These are phyloP conservation scores for Phialophora verrucosa DNA, from an alignment of 2,329 filamentous ascomycete species.

Conservation along the genomic window DNA sequence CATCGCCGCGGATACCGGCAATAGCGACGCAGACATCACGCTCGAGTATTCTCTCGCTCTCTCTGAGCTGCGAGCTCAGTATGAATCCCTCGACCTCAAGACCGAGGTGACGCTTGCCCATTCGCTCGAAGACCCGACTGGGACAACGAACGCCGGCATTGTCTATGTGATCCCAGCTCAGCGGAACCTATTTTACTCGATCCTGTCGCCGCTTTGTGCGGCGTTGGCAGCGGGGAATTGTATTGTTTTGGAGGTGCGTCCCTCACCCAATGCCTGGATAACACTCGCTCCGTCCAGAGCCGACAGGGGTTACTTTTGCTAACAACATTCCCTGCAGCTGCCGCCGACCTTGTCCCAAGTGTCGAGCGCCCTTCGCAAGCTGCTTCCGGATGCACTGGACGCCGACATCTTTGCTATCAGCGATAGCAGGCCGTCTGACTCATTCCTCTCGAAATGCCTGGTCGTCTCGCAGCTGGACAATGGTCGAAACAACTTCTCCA, in stretches of 20 bases:
- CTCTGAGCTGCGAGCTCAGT: constrained; percentile 42
- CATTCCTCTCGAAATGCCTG: constrained; percentile 41
- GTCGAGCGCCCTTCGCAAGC: constrained; percentile 31
- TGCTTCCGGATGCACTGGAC: constrained; percentile 53
- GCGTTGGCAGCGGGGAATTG: constrained; percentile 49
- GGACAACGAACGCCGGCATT: constrained; percentile 22
- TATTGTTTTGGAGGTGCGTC: constrained; percentile 44
- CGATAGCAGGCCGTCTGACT: constrained; percentile 42
- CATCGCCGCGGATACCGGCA: constrained; percentile 43
- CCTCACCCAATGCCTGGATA: neutral
- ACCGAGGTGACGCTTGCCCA: constrained; percentile 32
- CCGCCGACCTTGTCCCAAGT: constrained; percentile 21
- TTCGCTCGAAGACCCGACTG: constrained; percentile 10
- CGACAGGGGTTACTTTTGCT: constrained; percentile 34
- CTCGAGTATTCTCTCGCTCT: constrained; percentile 42
- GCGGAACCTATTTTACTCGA: constrained; percentile 45
- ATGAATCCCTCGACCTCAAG: constrained; percentile 42
- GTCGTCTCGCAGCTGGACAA: constrained; percentile 43
- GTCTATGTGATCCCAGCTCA: constrained; percentile 44
- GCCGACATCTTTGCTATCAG: constrained; percentile 57
- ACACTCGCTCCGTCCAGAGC: constrained; percentile 25
- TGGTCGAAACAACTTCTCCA: neutral
- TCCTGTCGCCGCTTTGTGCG: constrained; percentile 44
- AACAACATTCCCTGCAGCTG: constrained; percentile 14
- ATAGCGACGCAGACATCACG: constrained; percentile 45